Conservation (phyloP, 2,329 filamentous ascomycete species). For the Verruconis gallopava region DNA sequence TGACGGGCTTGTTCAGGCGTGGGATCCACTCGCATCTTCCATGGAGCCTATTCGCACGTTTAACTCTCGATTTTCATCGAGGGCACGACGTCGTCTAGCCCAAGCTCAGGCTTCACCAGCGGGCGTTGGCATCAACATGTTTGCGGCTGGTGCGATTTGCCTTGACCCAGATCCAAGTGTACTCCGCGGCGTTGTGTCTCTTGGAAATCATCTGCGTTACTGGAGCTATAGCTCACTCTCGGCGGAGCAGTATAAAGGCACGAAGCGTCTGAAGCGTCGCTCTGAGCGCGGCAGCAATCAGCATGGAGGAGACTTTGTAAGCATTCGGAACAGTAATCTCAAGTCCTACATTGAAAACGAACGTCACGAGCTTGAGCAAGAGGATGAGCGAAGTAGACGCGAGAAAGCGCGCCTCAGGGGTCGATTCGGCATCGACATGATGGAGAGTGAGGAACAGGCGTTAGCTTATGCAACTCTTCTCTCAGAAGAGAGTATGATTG, state of each 20-base stretch:
- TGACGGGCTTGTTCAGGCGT: conserved; percentile 88
- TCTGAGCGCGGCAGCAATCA: conserved; percentile 51
- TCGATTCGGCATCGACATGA: conserved; percentile 72
- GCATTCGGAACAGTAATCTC: conserved; percentile 43
- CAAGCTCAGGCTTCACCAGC: conserved; percentile 55
- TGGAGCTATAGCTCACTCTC: conserved; percentile 79
- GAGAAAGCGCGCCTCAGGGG: conserved; percentile 59
- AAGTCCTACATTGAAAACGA: conserved; percentile 67
- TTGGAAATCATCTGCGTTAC: conserved; percentile 77
- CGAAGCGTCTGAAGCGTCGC: conserved; percentile 66
- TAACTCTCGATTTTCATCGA: conserved; percentile 70
- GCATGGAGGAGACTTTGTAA: conserved; percentile 32
- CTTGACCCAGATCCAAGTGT: conserved; percentile 80
- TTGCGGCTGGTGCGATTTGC: conserved; percentile 69
- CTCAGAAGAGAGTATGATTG: conserved; percentile 44
- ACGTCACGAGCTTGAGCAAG: conserved; percentile 61
- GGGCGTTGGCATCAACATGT: conserved; percentile 60
- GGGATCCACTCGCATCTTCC: conserved; percentile 85
- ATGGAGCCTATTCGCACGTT: conserved; percentile 69
- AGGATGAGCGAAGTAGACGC: conserved; percentile 52
- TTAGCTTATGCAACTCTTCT: conserved; percentile 50
- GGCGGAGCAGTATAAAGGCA: conserved; percentile 58
- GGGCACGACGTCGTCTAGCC: conserved; percentile 61
- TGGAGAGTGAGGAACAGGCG: conserved; percentile 48
- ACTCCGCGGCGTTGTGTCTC: conserved; percentile 72